Evolutionary conservation across 2,329 filamentous ascomycete species (phyloP), one percentile per base, ranked within the genome.

Genomic region (Parasarocladium wereldwijsianum): DNA sequence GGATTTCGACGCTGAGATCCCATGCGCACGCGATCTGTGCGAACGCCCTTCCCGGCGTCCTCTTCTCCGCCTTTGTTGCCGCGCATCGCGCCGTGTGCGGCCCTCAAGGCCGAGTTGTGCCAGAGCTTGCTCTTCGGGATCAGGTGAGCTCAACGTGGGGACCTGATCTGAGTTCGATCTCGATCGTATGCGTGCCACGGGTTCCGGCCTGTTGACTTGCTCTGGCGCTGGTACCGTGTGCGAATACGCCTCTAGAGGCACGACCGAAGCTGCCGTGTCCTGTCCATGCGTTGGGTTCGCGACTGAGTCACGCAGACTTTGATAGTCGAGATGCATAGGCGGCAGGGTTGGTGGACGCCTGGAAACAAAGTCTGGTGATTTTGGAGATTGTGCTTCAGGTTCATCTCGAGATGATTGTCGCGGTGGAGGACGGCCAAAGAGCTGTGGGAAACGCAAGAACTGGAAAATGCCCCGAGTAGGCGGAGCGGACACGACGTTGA

Each of bases 121-220:
- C 3, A 70, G 44, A 33, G 61, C 57, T 36, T 57, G 45, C 34
- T 64, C 62, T 15, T 62, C 64, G 11, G 62, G 60, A 38, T 67
- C 62, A 4, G 58, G 49, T 5, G 28, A 23, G 13, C 18, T 17
- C 5, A 30, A 8, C n/a, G n/a, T n/a, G n/a, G n/a, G n/a, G n/a
- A n/a, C n/a, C n/a, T n/a, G n/a, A n/a, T n/a, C n/a, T n/a, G n/a
- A n/a, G n/a, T n/a, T n/a, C n/a, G n/a, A n/a, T n/a, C n/a, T 9
- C 56, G 55, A 12, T 32, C 33, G 15, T 33, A 32, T 23, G 41
- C 13, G 21, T 24, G 30, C 35, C 27, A 33, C 32, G 21, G 35
- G 30, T 33, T 32, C 38, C 19, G 23, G 32, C 16, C 19, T 9
- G 29, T 26, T 25, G 26, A 29, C 17, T 32, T 20, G 38, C 40